Conservation (phyloP, 352 stramenopile genomes). For the Globisporangium abappressorium region DNA sequence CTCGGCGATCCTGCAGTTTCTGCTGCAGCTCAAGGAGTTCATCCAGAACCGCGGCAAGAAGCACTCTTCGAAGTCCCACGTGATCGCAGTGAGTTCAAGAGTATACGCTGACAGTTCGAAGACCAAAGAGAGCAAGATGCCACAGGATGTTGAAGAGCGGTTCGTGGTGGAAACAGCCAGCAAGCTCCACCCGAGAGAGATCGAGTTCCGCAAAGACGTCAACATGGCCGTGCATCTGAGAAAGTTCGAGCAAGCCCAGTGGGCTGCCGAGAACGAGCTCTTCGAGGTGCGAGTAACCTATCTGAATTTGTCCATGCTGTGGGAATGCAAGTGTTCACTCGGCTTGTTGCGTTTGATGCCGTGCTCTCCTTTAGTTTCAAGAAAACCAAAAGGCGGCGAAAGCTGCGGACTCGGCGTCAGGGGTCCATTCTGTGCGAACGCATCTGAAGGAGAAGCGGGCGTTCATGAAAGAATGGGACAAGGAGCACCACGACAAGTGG, state of each 20-base stretch:
- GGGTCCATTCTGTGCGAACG: constrained; percentile 29
- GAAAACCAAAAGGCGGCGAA: constrained; percentile 24
- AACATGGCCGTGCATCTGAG: constrained; percentile 67
- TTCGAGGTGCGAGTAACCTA: constrained; percentile 25
- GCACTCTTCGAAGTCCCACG: constrained; percentile 7
- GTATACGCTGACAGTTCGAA: constrained; percentile 2
- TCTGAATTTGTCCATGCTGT: neutral
- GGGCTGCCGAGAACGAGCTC: constrained; percentile 45
- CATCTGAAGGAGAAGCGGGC: constrained; percentile 57
- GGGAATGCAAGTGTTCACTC: neutral
- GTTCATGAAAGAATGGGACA: constrained; percentile 66
- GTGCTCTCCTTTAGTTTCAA: constrained; percentile 24
- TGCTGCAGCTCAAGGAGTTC: constrained; percentile 60
- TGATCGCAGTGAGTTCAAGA: constrained; percentile 11
- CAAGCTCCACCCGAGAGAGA: constrained; percentile 39
- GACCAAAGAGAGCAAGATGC: neutral
- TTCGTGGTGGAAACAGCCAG: constrained; percentile 44
- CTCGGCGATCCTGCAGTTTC: constrained; percentile 46
- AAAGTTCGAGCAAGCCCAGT: constrained; percentile 61
- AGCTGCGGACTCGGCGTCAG: constrained; percentile 19
- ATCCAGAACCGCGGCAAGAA: constrained; percentile 28
- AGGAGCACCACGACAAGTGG: constrained; percentile 50
- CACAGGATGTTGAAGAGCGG: constrained; percentile 51
- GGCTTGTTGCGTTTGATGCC: neutral
- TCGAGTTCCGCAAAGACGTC: constrained; percentile 59